A percentile compares a stretch with the other conserved stretches of the same genome.
These are phyloP conservation scores for Astrocystis sublimbata DNA, from an alignment of 495 filamentous ascomycete species.

Conservation along the genomic window DNA sequence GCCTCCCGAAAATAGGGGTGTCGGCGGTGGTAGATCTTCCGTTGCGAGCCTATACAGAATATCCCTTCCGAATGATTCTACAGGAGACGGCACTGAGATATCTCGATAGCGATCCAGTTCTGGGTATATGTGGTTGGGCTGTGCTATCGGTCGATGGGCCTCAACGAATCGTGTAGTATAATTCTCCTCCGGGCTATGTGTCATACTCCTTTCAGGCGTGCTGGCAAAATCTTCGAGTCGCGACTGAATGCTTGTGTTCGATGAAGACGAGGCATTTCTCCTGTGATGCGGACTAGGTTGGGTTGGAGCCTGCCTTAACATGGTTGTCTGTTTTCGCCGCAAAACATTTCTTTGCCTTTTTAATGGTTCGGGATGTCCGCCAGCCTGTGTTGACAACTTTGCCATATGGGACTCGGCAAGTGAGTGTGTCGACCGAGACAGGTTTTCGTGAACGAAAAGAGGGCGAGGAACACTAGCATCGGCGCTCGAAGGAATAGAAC, in stretches of 20 bases:
- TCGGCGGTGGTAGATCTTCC: slow-evolving; percentile 64
- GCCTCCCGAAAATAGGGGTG: slow-evolving; percentile 59
- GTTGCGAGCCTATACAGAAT: slow-evolving; percentile 52
- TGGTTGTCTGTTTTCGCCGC: slow-evolving; percentile 49
- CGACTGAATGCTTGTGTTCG: slow-evolving; percentile 36
- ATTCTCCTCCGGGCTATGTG: slow-evolving; percentile 42
- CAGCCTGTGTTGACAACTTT: slow-evolving; percentile 13
- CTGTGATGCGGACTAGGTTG: slow-evolving; percentile 37
- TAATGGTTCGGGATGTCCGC: slow-evolving; percentile 12
- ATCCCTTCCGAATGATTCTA: slow-evolving; percentile 35
- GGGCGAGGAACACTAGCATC: slow-evolving; percentile 25
- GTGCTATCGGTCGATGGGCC: slow-evolving; percentile 31
- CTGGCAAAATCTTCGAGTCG: slow-evolving; percentile 29
- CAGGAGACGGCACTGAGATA: slow-evolving; percentile 27
- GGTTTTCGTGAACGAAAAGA: slow-evolving; percentile 34
- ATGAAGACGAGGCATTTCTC: slow-evolving; percentile 43
- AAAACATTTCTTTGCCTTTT: slow-evolving; percentile 44
- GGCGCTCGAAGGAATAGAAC: slow-evolving; percentile 28
- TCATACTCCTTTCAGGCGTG: slow-evolving; percentile 39
- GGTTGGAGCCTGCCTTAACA: slow-evolving; percentile 39
- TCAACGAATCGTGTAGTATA: slow-evolving; percentile 38
- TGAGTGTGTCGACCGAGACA: slow-evolving; percentile 29
- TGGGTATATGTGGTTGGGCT: slow-evolving; percentile 47
- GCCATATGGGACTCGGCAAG: slow-evolving; percentile 22
- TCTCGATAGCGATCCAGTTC: slow-evolving; percentile 57